phyloP scores from a whole-genome alignment of 2,329 filamentous ascomycete species.

The Monilinia vaccinii-corymbosi region DNA sequence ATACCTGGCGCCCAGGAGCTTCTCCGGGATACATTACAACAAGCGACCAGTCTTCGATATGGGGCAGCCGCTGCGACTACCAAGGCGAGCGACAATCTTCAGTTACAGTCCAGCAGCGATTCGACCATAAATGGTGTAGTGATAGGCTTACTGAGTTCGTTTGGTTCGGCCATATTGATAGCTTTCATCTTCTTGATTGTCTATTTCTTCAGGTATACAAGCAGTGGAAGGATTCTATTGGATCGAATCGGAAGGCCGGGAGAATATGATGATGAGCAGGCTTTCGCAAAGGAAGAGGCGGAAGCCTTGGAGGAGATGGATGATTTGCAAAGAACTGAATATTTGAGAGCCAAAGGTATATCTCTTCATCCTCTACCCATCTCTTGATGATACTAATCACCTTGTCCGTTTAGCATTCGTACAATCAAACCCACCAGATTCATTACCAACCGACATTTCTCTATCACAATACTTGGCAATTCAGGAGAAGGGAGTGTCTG shows the following conservation, averaged over 20 bases:
- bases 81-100: not conserved
- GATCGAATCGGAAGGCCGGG: slow-evolving; percentile 89
- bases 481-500: slow-evolving; percentile 98
- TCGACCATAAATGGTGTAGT: slow-evolving; percentile 65
- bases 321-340: slow-evolving; percentile 81
- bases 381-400: not conserved
- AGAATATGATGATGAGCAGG: slow-evolving; percentile 96
- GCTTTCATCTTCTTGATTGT: slow-evolving; percentile 70
- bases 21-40: slow-evolving; percentile 8
- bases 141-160: slow-evolving; percentile 89
- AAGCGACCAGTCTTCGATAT: not conserved
- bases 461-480: slow-evolving; percentile 96
- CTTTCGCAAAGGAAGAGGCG: slow-evolving; percentile 85
- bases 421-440: slow-evolving; percentile 89
- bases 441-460: slow-evolving; percentile 91
- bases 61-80: not conserved
- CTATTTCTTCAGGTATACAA: slow-evolving; percentile 91
- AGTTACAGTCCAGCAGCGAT: slow-evolving; percentile 8
- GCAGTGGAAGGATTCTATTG: slow-evolving; percentile 78
- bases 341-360: slow-evolving; percentile 88
- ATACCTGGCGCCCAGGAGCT: slow-evolving; percentile 1
- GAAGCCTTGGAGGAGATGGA: slow-evolving; percentile 95
- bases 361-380: not conserved
- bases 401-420: slow-evolving; percentile 61
- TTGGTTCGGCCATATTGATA: slow-evolving; percentile 82